A percentile compares a stretch with the other conserved stretches of the same genome.
phyloP scores from a whole-genome alignment of 371 early-diverging fungal genomes.

The Lichtheimia ramosa region DNA sequence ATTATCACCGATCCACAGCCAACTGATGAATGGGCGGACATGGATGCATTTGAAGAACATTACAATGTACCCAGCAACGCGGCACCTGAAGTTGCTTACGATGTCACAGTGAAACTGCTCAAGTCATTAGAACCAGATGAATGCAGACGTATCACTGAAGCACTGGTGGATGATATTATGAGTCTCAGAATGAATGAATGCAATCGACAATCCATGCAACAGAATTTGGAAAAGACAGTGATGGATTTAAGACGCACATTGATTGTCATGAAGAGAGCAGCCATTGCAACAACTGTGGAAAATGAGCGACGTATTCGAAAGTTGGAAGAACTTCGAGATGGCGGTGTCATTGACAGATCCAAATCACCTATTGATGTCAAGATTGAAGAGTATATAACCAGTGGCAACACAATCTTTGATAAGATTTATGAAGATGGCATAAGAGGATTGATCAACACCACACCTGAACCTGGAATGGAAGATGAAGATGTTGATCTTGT shows the following conservation, averaged over 20 bases:
- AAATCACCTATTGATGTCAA: constrained; percentile 28
- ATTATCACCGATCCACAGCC: constrained; percentile 34
- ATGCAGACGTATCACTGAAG: constrained; percentile 67
- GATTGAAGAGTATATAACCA: constrained; percentile 51
- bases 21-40: constrained; percentile 47
- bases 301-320: constrained; percentile 79
- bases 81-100: constrained; percentile 61
- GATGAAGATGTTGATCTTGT: background rate
- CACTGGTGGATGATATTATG: constrained; percentile 79
- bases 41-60: constrained; percentile 61
- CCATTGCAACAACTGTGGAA: constrained; percentile 73
- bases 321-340: constrained; percentile 42
- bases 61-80: constrained; percentile 54
- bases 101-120: constrained; percentile 64
- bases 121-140: constrained; percentile 71
- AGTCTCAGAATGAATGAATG: constrained; percentile 64
- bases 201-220: constrained; percentile 61
- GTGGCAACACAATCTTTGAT: constrained; percentile 59
- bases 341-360: background rate
- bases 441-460: constrained; percentile 38
- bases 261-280: constrained; percentile 80
- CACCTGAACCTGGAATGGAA: constrained; percentile 28
- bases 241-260: constrained; percentile 73
- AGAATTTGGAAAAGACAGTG: constrained; percentile 68
- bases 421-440: constrained; percentile 63